These are phyloP conservation scores for Colletotrichum tofieldiae DNA, from an alignment of 2,329 filamentous ascomycete genomes.

Conservation along the genomic window DNA sequence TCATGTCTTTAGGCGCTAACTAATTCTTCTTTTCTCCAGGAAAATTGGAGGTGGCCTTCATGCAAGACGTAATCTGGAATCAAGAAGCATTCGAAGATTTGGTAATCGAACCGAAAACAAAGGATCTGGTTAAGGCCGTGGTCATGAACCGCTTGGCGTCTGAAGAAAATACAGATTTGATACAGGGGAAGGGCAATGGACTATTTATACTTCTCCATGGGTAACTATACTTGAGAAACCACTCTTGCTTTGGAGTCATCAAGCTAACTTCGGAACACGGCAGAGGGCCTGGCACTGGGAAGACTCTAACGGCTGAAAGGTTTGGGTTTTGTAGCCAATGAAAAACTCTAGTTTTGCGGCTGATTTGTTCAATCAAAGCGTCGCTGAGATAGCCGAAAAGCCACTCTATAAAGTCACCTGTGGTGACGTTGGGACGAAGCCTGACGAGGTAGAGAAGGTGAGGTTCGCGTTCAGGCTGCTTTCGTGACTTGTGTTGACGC, in stretches of 20 bases:
- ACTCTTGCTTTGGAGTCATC: too few relatives aligned
- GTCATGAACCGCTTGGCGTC: slow-evolving; percentile 45
- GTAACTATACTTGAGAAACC: too few relatives aligned
- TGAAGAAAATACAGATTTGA: slow-evolving; percentile 47
- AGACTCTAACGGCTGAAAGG: slow-evolving; percentile 56
- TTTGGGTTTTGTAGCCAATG: neutral
- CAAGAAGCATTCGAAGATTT: slow-evolving; percentile 43
- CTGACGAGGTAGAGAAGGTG: slow-evolving; percentile 50
- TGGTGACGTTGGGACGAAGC: slow-evolving; percentile 54
- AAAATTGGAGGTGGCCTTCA: neutral
- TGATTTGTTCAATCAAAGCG: slow-evolving; percentile 21
- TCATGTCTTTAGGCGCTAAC: too few relatives aligned
- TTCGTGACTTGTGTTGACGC: neutral
- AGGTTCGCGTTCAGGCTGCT: neutral
- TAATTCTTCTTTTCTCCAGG: too few relatives aligned
- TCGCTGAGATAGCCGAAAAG: slow-evolving; percentile 54
- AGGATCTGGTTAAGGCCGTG: slow-evolving; percentile 51
- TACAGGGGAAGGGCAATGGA: slow-evolving; percentile 54
- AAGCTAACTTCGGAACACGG: too few relatives aligned
- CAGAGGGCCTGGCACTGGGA: slow-evolving; percentile 53
- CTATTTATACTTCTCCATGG: slow-evolving; percentile 55
- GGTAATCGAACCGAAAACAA: slow-evolving; percentile 44
- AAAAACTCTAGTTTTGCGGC: neutral
- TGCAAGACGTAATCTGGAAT: slow-evolving; percentile 32
- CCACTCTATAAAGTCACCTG: slow-evolving; percentile 56